Conservation (phyloP, 306 rosid genomes). For the Hippophae tibetana region DNA sequence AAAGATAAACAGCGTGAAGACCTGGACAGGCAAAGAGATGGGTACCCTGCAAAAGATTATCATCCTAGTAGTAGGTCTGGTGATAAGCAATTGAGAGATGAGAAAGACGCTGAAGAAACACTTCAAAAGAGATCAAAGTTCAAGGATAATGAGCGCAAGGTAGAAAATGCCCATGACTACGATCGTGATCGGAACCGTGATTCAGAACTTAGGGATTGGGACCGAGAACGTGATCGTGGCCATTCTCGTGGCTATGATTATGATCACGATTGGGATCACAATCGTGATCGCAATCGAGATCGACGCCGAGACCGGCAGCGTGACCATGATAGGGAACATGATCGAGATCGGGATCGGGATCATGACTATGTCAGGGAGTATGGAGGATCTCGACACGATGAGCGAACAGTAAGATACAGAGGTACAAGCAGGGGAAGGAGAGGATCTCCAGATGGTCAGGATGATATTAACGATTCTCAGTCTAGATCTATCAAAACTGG, state of each 20-base stretch:
- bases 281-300: constrained; percentile 45
- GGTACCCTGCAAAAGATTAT: constrained; percentile 54
- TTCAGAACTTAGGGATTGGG: constrained; percentile 16
- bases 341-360: constrained; percentile 38
- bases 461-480: constrained; percentile 57
- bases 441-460: constrained; percentile 70
- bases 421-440: constrained; percentile 72
- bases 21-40: constrained; percentile 58
- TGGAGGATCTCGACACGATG: constrained; percentile 65
- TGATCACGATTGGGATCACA: constrained; percentile 29
- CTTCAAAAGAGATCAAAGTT: constrained; percentile 65
- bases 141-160: constrained; percentile 48
- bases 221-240: constrained; percentile 23
- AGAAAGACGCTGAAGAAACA: constrained; percentile 50
- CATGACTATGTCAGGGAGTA: constrained; percentile 31
- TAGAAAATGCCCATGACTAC: constrained; percentile 22
- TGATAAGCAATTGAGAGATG: constrained; percentile 67
- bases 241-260: constrained; percentile 23
- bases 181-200: constrained; percentile 34
- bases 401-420: constrained; percentile 46
- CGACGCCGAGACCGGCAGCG: constrained; percentile 48
- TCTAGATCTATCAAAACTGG: constrained; percentile 53
- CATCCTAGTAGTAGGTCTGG: constrained; percentile 46
- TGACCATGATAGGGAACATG: constrained; percentile 45
- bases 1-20: constrained; percentile 70